phyloP scores from a whole-genome alignment of 2,329 filamentous ascomycete genomes.

The Xylariaceae sp. region DNA sequence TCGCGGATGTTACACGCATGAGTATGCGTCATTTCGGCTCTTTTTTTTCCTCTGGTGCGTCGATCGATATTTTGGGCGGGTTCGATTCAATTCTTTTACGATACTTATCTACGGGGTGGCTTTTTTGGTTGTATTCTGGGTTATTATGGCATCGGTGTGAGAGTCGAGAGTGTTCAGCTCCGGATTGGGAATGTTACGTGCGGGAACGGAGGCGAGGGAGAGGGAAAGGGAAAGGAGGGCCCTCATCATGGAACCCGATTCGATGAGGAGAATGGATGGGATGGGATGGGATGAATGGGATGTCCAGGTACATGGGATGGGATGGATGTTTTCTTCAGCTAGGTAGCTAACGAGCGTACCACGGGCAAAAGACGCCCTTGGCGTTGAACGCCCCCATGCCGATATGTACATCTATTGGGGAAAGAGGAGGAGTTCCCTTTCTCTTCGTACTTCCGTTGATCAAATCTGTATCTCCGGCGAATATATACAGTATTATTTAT shows the following conservation, averaged over 20 bases:
- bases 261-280: background rate
- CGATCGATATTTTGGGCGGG: background rate
- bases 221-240: too few relatives aligned
- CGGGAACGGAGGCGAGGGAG: background rate
- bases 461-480: too few relatives aligned
- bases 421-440: too few relatives aligned
- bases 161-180: background rate
- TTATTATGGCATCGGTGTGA: background rate
- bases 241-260: background rate
- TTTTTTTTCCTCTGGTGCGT: background rate
- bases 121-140: background rate
- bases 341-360: too few relatives aligned
- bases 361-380: too few relatives aligned
- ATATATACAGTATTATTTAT: background rate
- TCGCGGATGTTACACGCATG: constrained; percentile 16
- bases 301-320: background rate
- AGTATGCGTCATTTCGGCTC: constrained; percentile 4
- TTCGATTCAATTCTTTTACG: background rate
- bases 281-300: background rate
- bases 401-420: too few relatives aligned
- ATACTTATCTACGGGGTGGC: too few relatives aligned
- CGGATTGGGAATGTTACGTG: background rate
- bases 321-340: too few relatives aligned
- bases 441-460: background rate
- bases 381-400: too few relatives aligned